Conservation (phyloP, 2,329 filamentous ascomycete species). For the Phaeophleospora eucalypticola region DNA sequence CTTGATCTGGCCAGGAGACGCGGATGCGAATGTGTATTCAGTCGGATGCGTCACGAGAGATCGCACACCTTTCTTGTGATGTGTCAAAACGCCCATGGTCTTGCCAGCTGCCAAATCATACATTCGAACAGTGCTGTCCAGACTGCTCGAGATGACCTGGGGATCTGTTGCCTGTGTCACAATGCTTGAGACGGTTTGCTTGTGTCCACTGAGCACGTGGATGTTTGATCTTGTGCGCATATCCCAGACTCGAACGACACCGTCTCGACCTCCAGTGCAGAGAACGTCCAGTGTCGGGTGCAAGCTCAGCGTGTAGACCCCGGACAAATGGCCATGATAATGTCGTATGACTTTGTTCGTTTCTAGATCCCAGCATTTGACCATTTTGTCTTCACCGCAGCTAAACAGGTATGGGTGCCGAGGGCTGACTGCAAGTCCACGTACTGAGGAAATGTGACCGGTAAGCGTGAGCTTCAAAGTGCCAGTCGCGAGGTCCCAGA, state of each 20-base stretch:
- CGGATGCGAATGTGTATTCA: slow-evolving; percentile 94
- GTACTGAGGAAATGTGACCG: slow-evolving; percentile 89
- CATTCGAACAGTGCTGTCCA: slow-evolving; percentile 84
- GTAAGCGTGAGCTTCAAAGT: slow-evolving; percentile 81
- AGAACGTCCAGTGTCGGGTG: slow-evolving; percentile 93
- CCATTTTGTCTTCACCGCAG: slow-evolving; percentile 98
- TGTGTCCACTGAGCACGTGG: slow-evolving; percentile 88
- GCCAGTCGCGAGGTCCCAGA: slow-evolving; percentile 92
- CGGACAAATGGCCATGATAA: slow-evolving; percentile 94
- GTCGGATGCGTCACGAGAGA: slow-evolving; percentile 78
- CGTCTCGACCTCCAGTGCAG: slow-evolving; percentile 90
- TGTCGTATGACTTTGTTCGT: slow-evolving; percentile 99
- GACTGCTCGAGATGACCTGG: slow-evolving; percentile 87
- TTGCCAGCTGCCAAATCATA: slow-evolving; percentile 98
- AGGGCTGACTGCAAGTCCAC: slow-evolving; percentile 85
- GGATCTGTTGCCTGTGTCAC: slow-evolving; percentile 95
- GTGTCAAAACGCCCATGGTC: slow-evolving; percentile 90
- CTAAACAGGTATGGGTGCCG: slow-evolving; percentile 96
- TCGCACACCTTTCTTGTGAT: slow-evolving; percentile 96
- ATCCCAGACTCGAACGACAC: slow-evolving; percentile 94
- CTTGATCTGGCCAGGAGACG: slow-evolving; percentile 90
- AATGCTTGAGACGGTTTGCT: slow-evolving; percentile 81
- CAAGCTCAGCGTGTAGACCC: slow-evolving; percentile 88
- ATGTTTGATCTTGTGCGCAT: slow-evolving; percentile 96
- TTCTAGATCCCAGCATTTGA: slow-evolving; percentile 99